Percentiles rank a stretch among this genome's conserved stretches.
Evolutionary conservation across 768 basidiomycete species (phyloP).

Genomic region (Termitomyces sp.): DNA sequence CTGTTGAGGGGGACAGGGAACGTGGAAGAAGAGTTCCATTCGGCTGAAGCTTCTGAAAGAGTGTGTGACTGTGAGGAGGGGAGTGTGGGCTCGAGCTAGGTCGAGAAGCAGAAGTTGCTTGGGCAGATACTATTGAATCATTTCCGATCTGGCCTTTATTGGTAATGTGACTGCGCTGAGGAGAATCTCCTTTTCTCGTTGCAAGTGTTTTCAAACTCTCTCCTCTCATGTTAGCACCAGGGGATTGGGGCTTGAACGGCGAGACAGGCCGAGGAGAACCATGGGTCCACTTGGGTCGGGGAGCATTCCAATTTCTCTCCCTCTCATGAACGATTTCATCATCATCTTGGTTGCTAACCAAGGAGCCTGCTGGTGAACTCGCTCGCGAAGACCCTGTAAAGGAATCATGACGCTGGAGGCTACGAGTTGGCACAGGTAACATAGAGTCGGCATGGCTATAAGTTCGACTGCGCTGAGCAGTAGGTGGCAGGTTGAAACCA

Average conservation of each 20-base stretch:
- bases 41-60: neutral
- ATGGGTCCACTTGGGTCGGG: constrained; percentile 52
- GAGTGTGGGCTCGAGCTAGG: neutral
- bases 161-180: constrained; percentile 3
- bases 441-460: constrained; percentile 37
- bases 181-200: constrained; percentile 18
- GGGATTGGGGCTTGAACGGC: constrained; percentile 10
- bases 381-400: constrained; percentile 29
- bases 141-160: neutral
- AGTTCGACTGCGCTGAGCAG: constrained; percentile 15
- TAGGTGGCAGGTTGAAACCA: constrained; percentile 32
- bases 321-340: constrained; percentile 33
- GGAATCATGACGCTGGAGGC: constrained; percentile 30
- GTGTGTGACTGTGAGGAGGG: neutral
- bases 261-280: constrained; percentile 12
- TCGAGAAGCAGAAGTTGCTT: neutral
- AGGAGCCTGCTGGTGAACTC: constrained; percentile 39
- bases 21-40: neutral
- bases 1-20: constrained; percentile 1
- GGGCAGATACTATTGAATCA: neutral
- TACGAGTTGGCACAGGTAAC: constrained; percentile 16
- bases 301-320: constrained; percentile 71
- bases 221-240: neutral
- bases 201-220: constrained; percentile 17
- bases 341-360: constrained; percentile 24